Base-by-base conservation (phyloP, 129 eudicot genomes). In the Smallanthus sonchifolius region DNA sequence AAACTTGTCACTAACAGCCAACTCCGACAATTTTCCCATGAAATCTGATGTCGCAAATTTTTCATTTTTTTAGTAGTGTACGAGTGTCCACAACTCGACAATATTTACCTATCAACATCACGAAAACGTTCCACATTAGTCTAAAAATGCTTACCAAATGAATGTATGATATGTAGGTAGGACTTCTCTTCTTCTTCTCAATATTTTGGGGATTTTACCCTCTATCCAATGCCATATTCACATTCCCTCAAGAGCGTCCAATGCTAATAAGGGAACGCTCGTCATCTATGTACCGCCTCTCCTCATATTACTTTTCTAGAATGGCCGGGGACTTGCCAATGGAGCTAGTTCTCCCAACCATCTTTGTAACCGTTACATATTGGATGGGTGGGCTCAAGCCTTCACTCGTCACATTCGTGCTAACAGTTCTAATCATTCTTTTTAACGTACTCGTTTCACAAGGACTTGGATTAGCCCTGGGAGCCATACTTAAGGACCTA, bases 131-230 rank as follows among this genome's bases (percentile, higher is more conserved):
- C 24, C 3, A 24, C 17, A 24, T 65, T 65, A 40, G 13, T 49
- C 73, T 52, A 39, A 5, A 36, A 60, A 45, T 47, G 64, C 52
- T 70, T 70, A 63, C n/a, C n/a, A n/a, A n/a, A n/a, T n/a, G n/a
- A n/a, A n/a, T n/a, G 14, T 62, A 55, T 66, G 38, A 35, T 78
- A 69, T 62, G 72, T 84, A 92, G 96, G 95, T 93, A 81, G 96
- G 96, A 65, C 83, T 93, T 37, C 91, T 93, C 65, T 93, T 93
- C 80, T 93, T 93, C 88, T 93, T 93, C 84, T 86, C 98, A 28
- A 90, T 93, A 60, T 93, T 93, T 75, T 93, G 98, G 98, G 92
- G 98, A 0, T 93, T 93, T 84, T 93, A 86, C 81, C 98, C 98
- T 0, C 86, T 93, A 34, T 90, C 86, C 80, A 87, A 84, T 32